Evolutionary conservation across 306 rosid genomes (phyloP), one percentile per base, ranked within the genome.

Genomic region (Vigna unguiculata): DNA sequence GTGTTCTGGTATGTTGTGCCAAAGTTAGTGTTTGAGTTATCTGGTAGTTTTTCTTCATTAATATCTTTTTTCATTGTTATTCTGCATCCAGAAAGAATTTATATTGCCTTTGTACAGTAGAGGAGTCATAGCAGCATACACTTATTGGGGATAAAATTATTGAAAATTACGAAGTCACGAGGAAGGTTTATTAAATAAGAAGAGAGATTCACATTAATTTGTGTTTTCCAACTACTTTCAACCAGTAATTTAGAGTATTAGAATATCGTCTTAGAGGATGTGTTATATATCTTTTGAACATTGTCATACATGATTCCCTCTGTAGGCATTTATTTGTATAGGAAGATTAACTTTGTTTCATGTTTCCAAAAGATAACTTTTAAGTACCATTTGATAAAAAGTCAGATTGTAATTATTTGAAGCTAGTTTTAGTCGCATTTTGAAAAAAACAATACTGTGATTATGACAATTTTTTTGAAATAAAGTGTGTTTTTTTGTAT

Each of bases 241-340:
- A 41, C 47, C 13, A 41, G 10, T 41, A 11, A 10, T 41, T 41
- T 9, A 43, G 15, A 43, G 12, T 40, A 40, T 9, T 9, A 2
- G 45, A 40, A 40, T 9, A 40, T 2, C 45, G 12, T 43, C 16
- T 43, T 12, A 10, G 48, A 12, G 48, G 5, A 12, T 43, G 48
- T 43, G 6, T 12, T 43, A 4, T 11, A 10, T 43, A 11, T 43
- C 48, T 43, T 12, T 32, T 48, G 20, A 14, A 9, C 48, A 22
- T 21, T 64, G 15, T 55, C 41, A 51, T 19, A 51, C 41, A 6
- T 52, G 41, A 36, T 65, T 64, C 36, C 47, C 4, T 74, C 30
- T 12, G 34, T 74, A 46, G 45, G 16, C 36, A 74, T 46, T 60
- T 28, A 74, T 46, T 60, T 28, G 36, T 57, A 24, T 36, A 11